A percentile compares a stretch with the other conserved stretches of the same genome.
These are phyloP conservation scores for Penicillium sp. DNA, from an alignment of 2,329 filamentous ascomycete species.

Conservation along the genomic window DNA sequence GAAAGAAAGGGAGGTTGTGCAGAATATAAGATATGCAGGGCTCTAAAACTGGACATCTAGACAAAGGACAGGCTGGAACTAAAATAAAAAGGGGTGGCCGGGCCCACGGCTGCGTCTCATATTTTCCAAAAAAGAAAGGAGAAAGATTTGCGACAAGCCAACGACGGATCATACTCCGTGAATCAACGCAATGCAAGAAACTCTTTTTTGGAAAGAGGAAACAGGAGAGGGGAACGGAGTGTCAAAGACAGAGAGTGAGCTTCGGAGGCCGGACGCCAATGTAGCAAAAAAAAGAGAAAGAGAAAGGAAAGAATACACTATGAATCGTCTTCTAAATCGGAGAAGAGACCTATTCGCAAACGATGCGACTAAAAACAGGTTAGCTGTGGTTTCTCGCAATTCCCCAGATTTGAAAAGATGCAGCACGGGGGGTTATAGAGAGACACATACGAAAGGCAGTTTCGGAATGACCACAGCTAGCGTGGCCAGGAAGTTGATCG, in stretches of 20 bases:
- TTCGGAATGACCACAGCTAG: conserved; percentile 94
- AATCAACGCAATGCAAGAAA: conserved; percentile 26
- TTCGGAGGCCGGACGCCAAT: conserved; percentile 18
- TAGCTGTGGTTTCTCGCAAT: conserved; percentile 12
- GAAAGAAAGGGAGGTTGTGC: background rate
- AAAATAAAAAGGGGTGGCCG: conserved; percentile 1
- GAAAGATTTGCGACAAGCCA: conserved; percentile 15
- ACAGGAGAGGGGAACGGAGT: conserved; percentile 12
- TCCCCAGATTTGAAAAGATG: background rate
- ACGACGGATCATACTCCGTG: conserved; percentile 16
- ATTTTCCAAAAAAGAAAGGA: conserved; percentile 20
- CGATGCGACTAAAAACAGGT: conserved; percentile 66
- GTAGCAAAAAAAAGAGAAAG: conserved; percentile 20
- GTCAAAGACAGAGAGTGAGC: conserved; percentile 14
- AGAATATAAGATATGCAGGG: conserved; percentile 20
- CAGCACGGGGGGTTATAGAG: background rate
- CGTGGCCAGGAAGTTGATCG: conserved; percentile 92
- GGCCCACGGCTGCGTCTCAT: conserved; percentile 16
- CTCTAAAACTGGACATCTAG: conserved; percentile 20
- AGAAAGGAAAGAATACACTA: conserved; percentile 21
- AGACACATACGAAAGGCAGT: conserved; percentile 77
- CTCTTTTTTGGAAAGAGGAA: conserved; percentile 16
- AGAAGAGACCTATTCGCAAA: conserved; percentile 74
- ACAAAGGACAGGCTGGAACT: conserved; percentile 15
- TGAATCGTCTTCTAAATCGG: conserved; percentile 65